These are phyloP conservation scores for Lipomyces yamanashiensis DNA, from an alignment of 805 yeast species.

Conservation along the genomic window DNA sequence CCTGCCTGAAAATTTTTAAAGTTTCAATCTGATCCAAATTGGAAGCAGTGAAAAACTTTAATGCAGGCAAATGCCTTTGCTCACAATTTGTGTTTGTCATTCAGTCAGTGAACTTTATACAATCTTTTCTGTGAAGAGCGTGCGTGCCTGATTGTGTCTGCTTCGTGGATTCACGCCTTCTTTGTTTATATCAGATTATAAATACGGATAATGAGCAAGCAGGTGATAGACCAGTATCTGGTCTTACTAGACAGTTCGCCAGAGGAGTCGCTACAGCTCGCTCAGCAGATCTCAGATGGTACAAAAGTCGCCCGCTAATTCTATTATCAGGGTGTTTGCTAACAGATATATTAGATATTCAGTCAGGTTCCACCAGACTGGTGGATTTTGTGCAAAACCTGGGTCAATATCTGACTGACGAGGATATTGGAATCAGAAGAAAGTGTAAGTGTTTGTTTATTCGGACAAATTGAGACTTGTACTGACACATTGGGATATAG, in stretches of 20 bases:
- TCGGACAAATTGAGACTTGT: not conserved
- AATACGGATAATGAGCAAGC: conserved; percentile 14
- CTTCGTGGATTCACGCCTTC: not conserved
- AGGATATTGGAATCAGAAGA: conserved; percentile 57
- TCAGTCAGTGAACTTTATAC: not conserved
- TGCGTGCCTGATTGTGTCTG: not conserved
- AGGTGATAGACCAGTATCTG: conserved; percentile 24
- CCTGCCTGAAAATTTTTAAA: no score
- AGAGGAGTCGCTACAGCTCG: conserved; percentile 23
- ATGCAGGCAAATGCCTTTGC: conserved; percentile 2
- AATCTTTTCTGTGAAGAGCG: not conserved
- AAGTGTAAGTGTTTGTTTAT: conserved; percentile 41
- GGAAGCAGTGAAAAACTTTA: not conserved
- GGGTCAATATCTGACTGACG: conserved; percentile 68
- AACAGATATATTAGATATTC: conserved; percentile 35
- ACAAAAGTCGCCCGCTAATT: not conserved
- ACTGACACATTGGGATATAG: conserved; percentile 34
- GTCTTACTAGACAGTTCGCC: conserved; percentile 18
- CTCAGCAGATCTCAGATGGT: conserved; percentile 23
- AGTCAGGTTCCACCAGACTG: conserved; percentile 45
- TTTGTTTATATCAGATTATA: not conserved
- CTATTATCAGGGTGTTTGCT: not conserved
- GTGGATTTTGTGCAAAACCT: conserved; percentile 60
- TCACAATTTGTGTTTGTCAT: conserved; percentile 8
- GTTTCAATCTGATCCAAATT: not conserved